These are phyloP conservation scores for Alternaria sp. DNA, from an alignment of 2,329 filamentous ascomycete genomes.

Conservation along the genomic window DNA sequence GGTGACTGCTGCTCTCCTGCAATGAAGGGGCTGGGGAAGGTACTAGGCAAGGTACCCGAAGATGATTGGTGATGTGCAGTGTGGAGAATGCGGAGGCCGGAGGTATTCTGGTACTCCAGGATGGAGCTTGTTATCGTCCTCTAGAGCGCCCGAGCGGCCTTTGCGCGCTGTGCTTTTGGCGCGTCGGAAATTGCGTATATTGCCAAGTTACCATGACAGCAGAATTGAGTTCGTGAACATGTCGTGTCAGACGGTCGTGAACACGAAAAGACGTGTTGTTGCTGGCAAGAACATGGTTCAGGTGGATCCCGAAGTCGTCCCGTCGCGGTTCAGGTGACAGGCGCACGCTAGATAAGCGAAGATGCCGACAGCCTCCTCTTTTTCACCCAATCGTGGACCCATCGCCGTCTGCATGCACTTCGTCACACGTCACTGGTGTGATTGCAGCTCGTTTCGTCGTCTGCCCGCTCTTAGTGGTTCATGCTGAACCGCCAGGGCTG, in stretches of 20 bases:
- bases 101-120: background rate
- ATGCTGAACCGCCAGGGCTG: slow-evolving; percentile 19
- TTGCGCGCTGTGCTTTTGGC: background rate
- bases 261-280: background rate
- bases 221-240: background rate
- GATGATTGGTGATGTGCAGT: background rate
- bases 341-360: slow-evolving; percentile 5
- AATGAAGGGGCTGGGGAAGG: background rate
- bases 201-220: background rate
- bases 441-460: slow-evolving; percentile 8
- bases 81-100: background rate
- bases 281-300: background rate
- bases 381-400: slow-evolving; percentile 5
- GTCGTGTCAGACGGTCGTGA: background rate
- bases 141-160: background rate
- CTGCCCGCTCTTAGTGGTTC: slow-evolving; percentile 20
- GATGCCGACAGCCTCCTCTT: background rate
- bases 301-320: slow-evolving; percentile 1
- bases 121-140: background rate
- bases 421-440: slow-evolving; percentile 21
- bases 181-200: background rate
- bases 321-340: slow-evolving; percentile 3
- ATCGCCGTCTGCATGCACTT: slow-evolving; percentile 15
- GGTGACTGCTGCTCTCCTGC: background rate
- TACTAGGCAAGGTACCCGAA: background rate